Evolutionary conservation across 2,329 filamentous ascomycete genomes (phyloP), one percentile per base, ranked within the genome.

Genomic region (Aspergillus arachidicola): DNA sequence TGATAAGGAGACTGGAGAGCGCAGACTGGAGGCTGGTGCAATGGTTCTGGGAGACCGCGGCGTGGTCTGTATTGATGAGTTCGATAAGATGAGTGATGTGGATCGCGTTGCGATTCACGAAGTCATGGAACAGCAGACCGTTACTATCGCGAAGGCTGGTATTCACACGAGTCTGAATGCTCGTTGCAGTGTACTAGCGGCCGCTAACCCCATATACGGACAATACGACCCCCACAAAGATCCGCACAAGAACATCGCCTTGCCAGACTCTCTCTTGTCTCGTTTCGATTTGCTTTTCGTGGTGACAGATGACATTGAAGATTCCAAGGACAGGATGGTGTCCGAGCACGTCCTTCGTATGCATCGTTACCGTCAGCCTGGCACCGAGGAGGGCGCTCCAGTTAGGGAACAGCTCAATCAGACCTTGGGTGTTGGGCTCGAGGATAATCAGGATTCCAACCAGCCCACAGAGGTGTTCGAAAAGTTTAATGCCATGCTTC

Each of bases 81-180:
- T 99, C 71, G 95, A 99, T 83, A 99, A 99, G 80, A 99, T 99
- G 95, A 97, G 93, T 62, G 95, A 99, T 75, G 90, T 98, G 62
- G 95, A 99, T 79, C 89, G 95, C 76, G 95, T 99, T 4, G 95
- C 95, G 54, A 99, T 99, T 71, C 95, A 99, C 86, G 95, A 99
- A 91, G 95, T 99, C 69, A 99, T 99, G 95, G 95, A 99, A 81
- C 95, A 99, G 81, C 95, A 99, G 80, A 99, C 95, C 0, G 95
- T 99, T 64, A 99, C 95, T 16, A 99, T 99, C 73, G 95, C 95
- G 58, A 99, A 99, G 81, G 95, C 95, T 1, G 95, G 95, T 68
- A 99, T 99, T 63, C 95, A 99, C 79, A 99, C 95, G 0, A 97
- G 94, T 3, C 84, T 99, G 64, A 99, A 99, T 75, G 95, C 95